A percentile compares a stretch with the other conserved stretches of the same genome.
These are phyloP conservation scores for Luffa aegyptiaca DNA, from an alignment of 306 rosid genomes.

Conservation along the genomic window DNA sequence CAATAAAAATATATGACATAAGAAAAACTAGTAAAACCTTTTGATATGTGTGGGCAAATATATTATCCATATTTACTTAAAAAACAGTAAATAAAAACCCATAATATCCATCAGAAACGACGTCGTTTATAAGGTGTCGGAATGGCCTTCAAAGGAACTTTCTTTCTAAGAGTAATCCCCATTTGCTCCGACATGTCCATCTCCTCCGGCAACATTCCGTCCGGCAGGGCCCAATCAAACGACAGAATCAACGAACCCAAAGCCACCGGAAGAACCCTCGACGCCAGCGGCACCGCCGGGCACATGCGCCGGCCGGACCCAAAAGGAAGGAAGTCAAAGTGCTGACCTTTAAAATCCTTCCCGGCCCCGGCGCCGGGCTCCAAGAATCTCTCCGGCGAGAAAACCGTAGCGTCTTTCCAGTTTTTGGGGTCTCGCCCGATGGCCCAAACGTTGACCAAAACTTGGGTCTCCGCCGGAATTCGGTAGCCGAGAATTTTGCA, in stretches of 20 bases:
- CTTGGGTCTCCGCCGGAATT: conserved; percentile 67
- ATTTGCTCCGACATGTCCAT: conserved; percentile 81
- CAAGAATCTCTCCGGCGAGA: conserved; percentile 75
- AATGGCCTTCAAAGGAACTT: conserved; percentile 40
- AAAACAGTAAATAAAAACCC: neutral
- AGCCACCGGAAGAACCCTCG: conserved; percentile 70
- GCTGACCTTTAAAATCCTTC: conserved; percentile 56
- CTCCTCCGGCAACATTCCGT: conserved; percentile 39
- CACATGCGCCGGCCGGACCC: conserved; percentile 87
- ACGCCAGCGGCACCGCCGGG: conserved; percentile 70
- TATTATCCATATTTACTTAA: neutral
- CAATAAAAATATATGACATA: too few species aligned
- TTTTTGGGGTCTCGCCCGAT: conserved; percentile 63
- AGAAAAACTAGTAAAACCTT: too few species aligned
- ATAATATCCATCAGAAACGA: neutral
- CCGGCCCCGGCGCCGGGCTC: neutral
- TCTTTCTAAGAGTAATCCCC: conserved; percentile 69
- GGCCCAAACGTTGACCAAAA: conserved; percentile 88
- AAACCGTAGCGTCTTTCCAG: conserved; percentile 58
- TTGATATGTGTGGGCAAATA: neutral
- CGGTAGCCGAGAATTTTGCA: conserved; percentile 40
- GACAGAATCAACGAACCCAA: conserved; percentile 51
- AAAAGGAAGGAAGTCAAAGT: conserved; percentile 71
- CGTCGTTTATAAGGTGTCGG: conserved; percentile 31
- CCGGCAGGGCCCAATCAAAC: conserved; percentile 66